Evolutionary conservation across 192 early-diverging fungal species (phyloP), one percentile per base, ranked within the genome.

Genomic region (Backusella parvicylindrica): DNA sequence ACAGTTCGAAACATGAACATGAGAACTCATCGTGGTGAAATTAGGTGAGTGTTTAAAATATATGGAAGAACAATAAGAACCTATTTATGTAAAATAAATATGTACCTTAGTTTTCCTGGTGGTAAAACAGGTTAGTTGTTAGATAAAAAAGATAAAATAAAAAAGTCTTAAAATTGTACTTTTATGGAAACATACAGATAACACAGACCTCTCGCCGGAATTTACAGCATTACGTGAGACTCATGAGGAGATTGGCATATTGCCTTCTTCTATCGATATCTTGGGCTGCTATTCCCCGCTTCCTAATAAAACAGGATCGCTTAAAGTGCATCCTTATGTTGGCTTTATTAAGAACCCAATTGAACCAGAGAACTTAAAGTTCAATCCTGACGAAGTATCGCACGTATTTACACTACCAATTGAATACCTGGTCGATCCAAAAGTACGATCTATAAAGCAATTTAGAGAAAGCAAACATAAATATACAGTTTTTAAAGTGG

Each of bases 151-250:
- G 13, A 13, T 41, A 68, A 32, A 32, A 68, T 6, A 68, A 50
- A 60, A 76, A 53, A 26, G 21, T 32, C 33, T 35, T 31, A 71
- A 50, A 33, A 53, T 18, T 30, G 23, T 43, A 63, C 32, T 15
- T n/a, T 6, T 70, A 21, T 33, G 68, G 13, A 30, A 70, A 26
- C 31, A 69, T 21, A 16, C 13, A 41, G n/a, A 40, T 26, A 77
- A 94, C 95, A 60, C 69, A 18, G 96, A 95, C 75, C 28, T 64
- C 1, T 84, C 89, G 4, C 69, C 87, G 11, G 78, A 86, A 37
- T 82, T 76, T 26, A 91, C 96, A 5, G 93, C 94, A 26, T 73
- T 97, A 31, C 86, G 96, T 15, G 96, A 96, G 77, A 93, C 93
- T 6, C 40, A 77, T 30, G 95, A 97, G 74, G 96, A 97, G 78